Base-by-base conservation (phyloP, 2,329 filamentous ascomycete genomes). In the Diaporthe ilicicola region DNA sequence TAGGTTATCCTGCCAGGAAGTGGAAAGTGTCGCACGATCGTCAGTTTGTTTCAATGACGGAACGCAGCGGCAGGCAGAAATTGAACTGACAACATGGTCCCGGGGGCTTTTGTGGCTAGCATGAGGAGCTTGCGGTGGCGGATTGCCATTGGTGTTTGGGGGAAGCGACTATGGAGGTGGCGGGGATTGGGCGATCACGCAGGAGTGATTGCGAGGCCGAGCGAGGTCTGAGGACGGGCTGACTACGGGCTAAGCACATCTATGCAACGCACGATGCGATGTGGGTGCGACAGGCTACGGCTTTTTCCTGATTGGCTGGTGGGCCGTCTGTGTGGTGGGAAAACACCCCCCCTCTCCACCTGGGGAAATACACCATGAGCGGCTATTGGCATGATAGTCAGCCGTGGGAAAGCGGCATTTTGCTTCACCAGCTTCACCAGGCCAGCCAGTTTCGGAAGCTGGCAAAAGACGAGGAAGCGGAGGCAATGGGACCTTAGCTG, bases 1-100 rank as follows among this genome's bases (percentile, higher is more conserved):
- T 65, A 55, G 37, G 44, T 55, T 56, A 62, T 59, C 65, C 54
- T 55, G 37, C 29, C 29, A 46, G 27, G 27, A 29, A 50, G 39
- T 72, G 55, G 44, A 27, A 9, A 44, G 37, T 46, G 70, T 70
- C 24, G 42, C 70, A 70, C 59, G 19, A 70, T 50, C 24, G 29
- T 29, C 39, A 44, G 13, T n/a, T 10, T 71, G 66, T 71, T 53
- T 59, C 53, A 69, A 55, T 37, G 7, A 64, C 32, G 42, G 12
- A 27, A 12, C 24, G 32, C 29, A 42, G 48, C 66, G 70, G 66
- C 56, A 55, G 66, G 70, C 67, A 65, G 37, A 39, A 42, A 19
- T 34, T 46, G 37, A 54, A 39, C 24, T 50, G 65, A 44, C 32
- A 56, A 59, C n/a, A 29, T 37, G 24, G 32, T 32, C n/a, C 19